Evolutionary conservation across 2,329 filamentous ascomycete genomes (phyloP), one percentile per base, ranked within the genome.

Genomic region (Rhexocercosporidium sp.): DNA sequence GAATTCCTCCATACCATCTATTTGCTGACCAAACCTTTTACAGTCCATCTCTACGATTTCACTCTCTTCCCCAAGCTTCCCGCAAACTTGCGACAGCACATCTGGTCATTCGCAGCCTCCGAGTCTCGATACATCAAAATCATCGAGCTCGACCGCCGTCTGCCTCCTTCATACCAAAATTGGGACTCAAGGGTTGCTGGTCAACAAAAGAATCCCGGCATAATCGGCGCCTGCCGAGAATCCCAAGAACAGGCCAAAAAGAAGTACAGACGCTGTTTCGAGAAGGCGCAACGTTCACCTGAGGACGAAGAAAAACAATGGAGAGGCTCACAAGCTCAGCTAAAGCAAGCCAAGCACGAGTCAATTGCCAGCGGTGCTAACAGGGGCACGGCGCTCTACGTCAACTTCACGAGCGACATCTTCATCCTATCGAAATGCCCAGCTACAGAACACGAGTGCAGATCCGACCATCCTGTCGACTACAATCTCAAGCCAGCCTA

Each of bases 41-140:
- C 22, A 57, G 53, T 57, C n/a, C 11, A 22, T 25, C 34, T 57
- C 9, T 9, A 41, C 3, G 31, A 57, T 11, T 57, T 57, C 53
- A 57, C 53, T 18, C 11, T 37, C 34, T 57, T 57, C 31, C 6
- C 9, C 53, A 39, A 57, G 7, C 34, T 57, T 25, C 25, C 53
- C n/a, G 20, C n/a, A 16, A n/a, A 57, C 4, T 9, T 57, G 14
- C n/a, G 53, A 37, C 3, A 25, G 1, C 53, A 9, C 3, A 57
- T 57, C n/a, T 57, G 53, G 53, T 22, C 31, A 3, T 22, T 39
- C n/a, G 53, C n/a, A 57, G 53, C 31, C 20, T 57, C 34, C 9
- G 53, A 57, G 12, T n/a, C 53, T n/a, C 53, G 53, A 2, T 41
- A 39, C 11, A 41, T 57, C 34, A 57, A 57, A 41, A 31, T 57